Base-by-base conservation (phyloP, 192 early-diverging fungal species). In the Kappamyces sp. region DNA sequence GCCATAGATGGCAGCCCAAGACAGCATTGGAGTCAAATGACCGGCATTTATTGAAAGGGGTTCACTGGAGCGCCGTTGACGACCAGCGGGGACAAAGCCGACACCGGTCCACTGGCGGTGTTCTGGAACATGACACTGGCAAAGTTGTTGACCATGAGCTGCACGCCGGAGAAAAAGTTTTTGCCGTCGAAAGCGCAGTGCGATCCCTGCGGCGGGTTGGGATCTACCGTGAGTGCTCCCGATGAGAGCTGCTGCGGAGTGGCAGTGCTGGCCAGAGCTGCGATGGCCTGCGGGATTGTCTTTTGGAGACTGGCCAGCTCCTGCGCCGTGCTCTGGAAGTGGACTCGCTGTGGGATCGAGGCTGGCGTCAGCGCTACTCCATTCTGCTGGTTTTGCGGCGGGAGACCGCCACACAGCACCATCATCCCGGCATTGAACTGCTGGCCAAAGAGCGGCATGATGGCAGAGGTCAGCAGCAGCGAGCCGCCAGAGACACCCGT, bases 101-200 rank as follows among this genome's bases (percentile, higher is more conserved):
- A n/a, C n/a, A n/a, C n/a, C n/a, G n/a, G n/a, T n/a, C n/a, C n/a
- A n/a, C n/a, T n/a, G n/a, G n/a, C n/a, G n/a, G n/a, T n/a, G n/a
- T n/a, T 41, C 7, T 57, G 6, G 9, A 57, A 57, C 55, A 57
- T 57, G 12, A 69, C 62, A 13, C 2, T 36, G 1, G 46, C 57
- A 60, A 60, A 66, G 40, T 66, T 49, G 47, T 55, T 49, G 4
- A 69, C 62, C 63, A 69, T 58, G 13, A 54, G 3, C 39, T 66
- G 65, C 8, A 69, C 50, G 5, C 67, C 67, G 52, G 54, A 59
- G 6, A 44, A 38, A 44, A 69, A 69, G 0, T 3, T 55, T 43
- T 61, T 37, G 39, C 67, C 67, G 57, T 69, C 67, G 43, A 69
- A 66, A 1, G 40, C 63, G 44, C 67, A 69, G 40, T 69, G 67